phyloP scores from a whole-genome alignment of 202 grass and related monocot genomes.

The Setaria italica region DNA sequence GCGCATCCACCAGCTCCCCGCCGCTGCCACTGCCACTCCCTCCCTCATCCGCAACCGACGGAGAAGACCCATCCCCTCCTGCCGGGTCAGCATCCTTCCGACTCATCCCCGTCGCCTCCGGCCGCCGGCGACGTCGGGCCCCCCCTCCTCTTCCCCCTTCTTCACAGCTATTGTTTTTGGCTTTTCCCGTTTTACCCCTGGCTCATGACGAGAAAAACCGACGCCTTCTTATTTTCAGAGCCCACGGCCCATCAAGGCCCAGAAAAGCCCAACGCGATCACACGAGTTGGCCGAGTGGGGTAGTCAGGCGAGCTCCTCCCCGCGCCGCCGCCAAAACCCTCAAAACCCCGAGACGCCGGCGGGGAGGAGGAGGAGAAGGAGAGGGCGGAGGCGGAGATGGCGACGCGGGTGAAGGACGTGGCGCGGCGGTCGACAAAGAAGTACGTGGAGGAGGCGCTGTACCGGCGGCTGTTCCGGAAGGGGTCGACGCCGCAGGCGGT shows the following conservation, averaged over 20 bases:
- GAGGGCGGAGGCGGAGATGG: constrained; percentile 50
- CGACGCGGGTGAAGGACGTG: constrained; percentile 71
- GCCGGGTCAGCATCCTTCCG: constrained; percentile 49
- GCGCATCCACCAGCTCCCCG: constrained; percentile 60
- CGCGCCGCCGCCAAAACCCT: constrained; percentile 55
- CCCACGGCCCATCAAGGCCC: constrained; percentile 20
- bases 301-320: constrained; percentile 12
- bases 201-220: constrained; percentile 2
- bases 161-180: not conserved
- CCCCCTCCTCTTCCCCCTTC: not conserved
- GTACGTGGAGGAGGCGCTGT: constrained; percentile 82
- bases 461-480: constrained; percentile 71
- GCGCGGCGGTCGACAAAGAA: constrained; percentile 67
- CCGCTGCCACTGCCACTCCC: constrained; percentile 43
- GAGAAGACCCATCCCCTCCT: constrained; percentile 42
- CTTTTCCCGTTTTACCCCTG: constrained; percentile 42
- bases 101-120: constrained; percentile 59
- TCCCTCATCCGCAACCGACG: constrained; percentile 25
- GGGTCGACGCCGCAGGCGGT: constrained; percentile 72
- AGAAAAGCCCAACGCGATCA: constrained; percentile 19
- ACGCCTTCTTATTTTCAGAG: not conserved
- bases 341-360: constrained; percentile 49
- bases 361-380: constrained; percentile 35
- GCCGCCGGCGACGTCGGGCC: constrained; percentile 56
- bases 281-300: not conserved